Evolutionary conservation across 2,329 filamentous ascomycete genomes (phyloP).

Genomic region (Cladophialophora exuberans): DNA sequence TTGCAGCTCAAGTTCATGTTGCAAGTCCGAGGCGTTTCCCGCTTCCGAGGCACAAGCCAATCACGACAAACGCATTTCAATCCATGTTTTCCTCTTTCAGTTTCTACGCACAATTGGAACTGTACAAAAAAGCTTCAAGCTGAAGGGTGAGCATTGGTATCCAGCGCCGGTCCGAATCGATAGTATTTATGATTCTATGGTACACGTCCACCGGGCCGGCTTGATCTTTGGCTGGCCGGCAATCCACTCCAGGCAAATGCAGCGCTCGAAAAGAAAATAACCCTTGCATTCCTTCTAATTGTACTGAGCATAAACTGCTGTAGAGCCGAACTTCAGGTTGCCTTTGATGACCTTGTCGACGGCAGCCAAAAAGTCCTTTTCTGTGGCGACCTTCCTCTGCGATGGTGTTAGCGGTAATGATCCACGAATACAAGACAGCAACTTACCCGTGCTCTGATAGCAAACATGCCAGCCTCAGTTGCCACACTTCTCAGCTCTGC

Average conservation of each 20-base stretch:
- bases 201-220: background rate
- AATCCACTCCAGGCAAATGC: slow-evolving; percentile 22
- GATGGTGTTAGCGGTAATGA: no score
- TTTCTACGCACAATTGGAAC: no score
- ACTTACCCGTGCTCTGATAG: slow-evolving; percentile 71
- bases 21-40: no score
- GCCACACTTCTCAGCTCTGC: slow-evolving; percentile 95
- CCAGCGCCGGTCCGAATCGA: no score
- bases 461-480: slow-evolving; percentile 98
- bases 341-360: slow-evolving; percentile 80
- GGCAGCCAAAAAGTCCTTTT: slow-evolving; percentile 97
- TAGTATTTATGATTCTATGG: no score
- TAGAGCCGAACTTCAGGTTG: slow-evolving; percentile 99
- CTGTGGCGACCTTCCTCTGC: slow-evolving; percentile 95
- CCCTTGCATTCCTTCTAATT: slow-evolving; percentile 64
- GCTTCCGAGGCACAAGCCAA: no score
- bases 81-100: no score
- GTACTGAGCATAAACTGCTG: slow-evolving; percentile 83
- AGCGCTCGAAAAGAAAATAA: slow-evolving; percentile 12
- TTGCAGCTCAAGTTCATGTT: no score
- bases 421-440: background rate
- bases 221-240: background rate
- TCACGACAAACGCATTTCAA: no score
- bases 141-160: no score
- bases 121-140: no score